Evolutionary conservation across 2,329 filamentous ascomycete species (phyloP), one percentile per base, ranked within the genome.

Genomic region (Penicillium sumatraense): DNA sequence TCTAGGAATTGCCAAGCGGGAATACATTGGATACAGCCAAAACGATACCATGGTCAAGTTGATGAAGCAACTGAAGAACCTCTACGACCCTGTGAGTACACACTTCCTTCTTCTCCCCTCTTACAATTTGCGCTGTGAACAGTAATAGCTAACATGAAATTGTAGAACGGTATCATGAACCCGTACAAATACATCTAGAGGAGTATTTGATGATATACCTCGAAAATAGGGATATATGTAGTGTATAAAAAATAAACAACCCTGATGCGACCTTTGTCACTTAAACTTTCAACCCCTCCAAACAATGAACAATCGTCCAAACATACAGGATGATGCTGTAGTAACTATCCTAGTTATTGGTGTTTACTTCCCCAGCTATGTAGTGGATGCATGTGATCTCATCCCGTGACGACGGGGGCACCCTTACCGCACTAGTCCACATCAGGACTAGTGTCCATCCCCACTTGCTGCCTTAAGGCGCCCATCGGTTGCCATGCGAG

Each of bases 151-250:
- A 62, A 69, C 54, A 16, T 52, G 16, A 41, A 6, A 54, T 27
- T 38, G 64, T 24, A 96, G 91, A 96, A 96, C 65, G 93, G 92
- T 45, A 98, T 98, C 76, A 96, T 98, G 91, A 98, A 97, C 78
- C 93, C 93, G 0, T 98, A 98, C 81, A 98, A 98, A 78, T 98
- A 97, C 74, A 89, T 98, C 46, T 77, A 71, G 59, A 62, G n/a
- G 11, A 40, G 23, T 24, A 24, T 4, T 14, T 14, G 14, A 40
- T 24, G 49, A 11, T 24, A 6, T 52, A 9, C 40, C 27, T 27
- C 23, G 18, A 16, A 23, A 9, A 45, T 5, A 7, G 20, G 24
- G 26, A 29, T 21, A 14, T n/a, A 46, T 36, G 27, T 48, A 27
- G 40, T 54, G 46, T 51, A 57, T 31, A 51, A 51, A n/a, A 54